Conservation (phyloP, 2,329 filamentous ascomycete genomes). For the Seiridium unicorne region DNA sequence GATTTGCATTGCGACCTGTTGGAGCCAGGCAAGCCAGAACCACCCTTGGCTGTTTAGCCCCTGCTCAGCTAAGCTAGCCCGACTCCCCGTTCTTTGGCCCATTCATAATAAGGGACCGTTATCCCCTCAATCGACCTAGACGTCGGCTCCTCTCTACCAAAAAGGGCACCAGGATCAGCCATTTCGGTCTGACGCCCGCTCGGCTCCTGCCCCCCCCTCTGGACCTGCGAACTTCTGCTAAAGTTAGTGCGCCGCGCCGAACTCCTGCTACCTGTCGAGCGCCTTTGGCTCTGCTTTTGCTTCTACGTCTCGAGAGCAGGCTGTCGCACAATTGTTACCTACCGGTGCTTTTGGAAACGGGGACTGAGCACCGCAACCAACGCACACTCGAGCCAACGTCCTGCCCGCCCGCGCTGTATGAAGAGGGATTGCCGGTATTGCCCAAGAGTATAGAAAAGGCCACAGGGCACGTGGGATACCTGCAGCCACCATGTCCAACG, state of each 20-base stretch:
- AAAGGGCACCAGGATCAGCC: conserved; percentile 15
- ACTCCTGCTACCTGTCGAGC: neutral
- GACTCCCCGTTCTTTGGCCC: conserved; percentile 17
- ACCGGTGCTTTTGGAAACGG: too few relatives aligned
- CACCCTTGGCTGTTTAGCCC: conserved; percentile 9
- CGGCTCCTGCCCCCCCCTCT: conserved; percentile 3
- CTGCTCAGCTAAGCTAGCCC: conserved; percentile 10
- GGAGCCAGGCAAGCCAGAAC: conserved; percentile 4
- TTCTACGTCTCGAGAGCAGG: neutral
- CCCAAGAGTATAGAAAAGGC: neutral
- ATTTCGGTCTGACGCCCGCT: conserved; percentile 15
- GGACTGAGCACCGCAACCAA: neutral
- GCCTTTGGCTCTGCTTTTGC: neutral
- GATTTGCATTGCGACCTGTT: conserved; percentile 6
- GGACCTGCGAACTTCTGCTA: conserved; percentile 6
- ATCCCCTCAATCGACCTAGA: conserved; percentile 25
- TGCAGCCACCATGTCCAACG: conserved; percentile 55
- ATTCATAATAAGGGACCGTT: conserved; percentile 21
- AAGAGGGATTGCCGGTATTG: neutral
- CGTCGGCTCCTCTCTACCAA: conserved; percentile 20
- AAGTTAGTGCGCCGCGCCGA: conserved; percentile 5
- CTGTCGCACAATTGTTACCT: too few relatives aligned
- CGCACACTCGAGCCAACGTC: neutral
- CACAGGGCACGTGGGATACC: neutral
- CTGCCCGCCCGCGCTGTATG: neutral